Evolutionary conservation across 164 flowering plant species (phyloP).

Genomic region (Echeveria elegans): DNA sequence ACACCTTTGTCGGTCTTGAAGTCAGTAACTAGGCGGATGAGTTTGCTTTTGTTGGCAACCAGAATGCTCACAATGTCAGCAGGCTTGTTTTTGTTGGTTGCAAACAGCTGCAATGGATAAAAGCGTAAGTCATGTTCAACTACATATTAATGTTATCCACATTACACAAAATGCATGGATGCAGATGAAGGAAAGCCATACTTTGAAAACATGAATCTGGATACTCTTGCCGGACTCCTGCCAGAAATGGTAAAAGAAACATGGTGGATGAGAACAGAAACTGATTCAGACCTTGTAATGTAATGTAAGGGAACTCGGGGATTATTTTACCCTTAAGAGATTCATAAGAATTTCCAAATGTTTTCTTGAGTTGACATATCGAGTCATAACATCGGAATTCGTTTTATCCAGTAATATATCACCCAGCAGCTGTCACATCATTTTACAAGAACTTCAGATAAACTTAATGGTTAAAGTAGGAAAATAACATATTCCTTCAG

Average conservation of each 20-base stretch:
- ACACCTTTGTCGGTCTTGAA: slow-evolving; percentile 89
- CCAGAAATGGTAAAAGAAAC: slow-evolving; percentile 8
- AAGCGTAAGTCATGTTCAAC: not conserved
- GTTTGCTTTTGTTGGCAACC: slow-evolving; percentile 74
- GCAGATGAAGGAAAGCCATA: slow-evolving; percentile 14
- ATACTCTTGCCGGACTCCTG: slow-evolving; percentile 90
- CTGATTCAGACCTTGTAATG: not conserved
- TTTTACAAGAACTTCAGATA: too few relatives aligned
- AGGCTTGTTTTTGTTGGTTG: slow-evolving; percentile 86
- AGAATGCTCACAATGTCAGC: slow-evolving; percentile 81
- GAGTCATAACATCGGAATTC: slow-evolving; percentile 73
- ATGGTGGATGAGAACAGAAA: not conserved
- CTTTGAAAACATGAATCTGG: slow-evolving; percentile 94
- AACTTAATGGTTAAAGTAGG: too few relatives aligned
- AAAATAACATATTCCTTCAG: too few relatives aligned
- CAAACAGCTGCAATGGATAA: slow-evolving; percentile 56
- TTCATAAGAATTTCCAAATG: slow-evolving; percentile 89
- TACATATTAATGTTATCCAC: too few relatives aligned
- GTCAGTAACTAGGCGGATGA: slow-evolving; percentile 73
- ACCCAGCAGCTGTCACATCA: slow-evolving; percentile 82
- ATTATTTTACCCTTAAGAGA: slow-evolving; percentile 71
- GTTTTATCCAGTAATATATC: slow-evolving; percentile 89
- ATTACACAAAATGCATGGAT: too few relatives aligned
- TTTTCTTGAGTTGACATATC: slow-evolving; percentile 83
- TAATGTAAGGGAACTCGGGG: not conserved